phyloP scores from a whole-genome alignment of 2,329 filamentous ascomycete genomes.

The Botryotinia narcissicola region DNA sequence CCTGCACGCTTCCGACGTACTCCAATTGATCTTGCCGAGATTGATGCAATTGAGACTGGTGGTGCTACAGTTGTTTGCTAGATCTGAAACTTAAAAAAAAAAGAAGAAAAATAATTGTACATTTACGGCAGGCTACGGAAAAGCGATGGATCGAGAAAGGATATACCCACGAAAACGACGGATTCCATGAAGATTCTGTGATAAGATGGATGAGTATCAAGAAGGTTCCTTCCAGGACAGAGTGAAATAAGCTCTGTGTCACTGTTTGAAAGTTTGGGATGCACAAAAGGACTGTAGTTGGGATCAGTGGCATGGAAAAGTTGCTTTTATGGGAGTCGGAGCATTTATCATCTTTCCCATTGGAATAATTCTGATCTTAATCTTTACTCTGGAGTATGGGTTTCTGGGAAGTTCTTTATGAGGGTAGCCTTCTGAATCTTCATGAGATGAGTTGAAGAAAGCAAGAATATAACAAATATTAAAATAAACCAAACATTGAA shows the following conservation, averaged over 20 bases:
- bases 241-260: neutral
- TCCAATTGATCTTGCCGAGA: slow-evolving; percentile 76
- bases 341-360: neutral
- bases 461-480: neutral
- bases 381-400: slow-evolving; percentile 11
- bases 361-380: neutral
- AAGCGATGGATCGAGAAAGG: neutral
- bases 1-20: slow-evolving; percentile 77
- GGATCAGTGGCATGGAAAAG: slow-evolving; percentile 13
- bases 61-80: slow-evolving; percentile 64
- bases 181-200: neutral
- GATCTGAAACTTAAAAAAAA: slow-evolving; percentile 6
- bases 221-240: neutral
- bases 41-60: slow-evolving; percentile 92
- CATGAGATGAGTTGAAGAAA: neutral
- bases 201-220: slow-evolving; percentile 1
- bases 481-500: neutral
- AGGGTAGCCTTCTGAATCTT: neutral
- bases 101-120: slow-evolving; percentile 12
- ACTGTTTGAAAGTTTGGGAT: slow-evolving; percentile 3
- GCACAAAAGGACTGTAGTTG: slow-evolving; percentile 1
- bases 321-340: slow-evolving; percentile 13
- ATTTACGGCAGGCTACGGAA: slow-evolving; percentile 9
- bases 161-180: slow-evolving; percentile 11
- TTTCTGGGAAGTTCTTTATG: neutral